phyloP scores from a whole-genome alignment of 202 grass and related monocot species.

The Zizania palustris region DNA sequence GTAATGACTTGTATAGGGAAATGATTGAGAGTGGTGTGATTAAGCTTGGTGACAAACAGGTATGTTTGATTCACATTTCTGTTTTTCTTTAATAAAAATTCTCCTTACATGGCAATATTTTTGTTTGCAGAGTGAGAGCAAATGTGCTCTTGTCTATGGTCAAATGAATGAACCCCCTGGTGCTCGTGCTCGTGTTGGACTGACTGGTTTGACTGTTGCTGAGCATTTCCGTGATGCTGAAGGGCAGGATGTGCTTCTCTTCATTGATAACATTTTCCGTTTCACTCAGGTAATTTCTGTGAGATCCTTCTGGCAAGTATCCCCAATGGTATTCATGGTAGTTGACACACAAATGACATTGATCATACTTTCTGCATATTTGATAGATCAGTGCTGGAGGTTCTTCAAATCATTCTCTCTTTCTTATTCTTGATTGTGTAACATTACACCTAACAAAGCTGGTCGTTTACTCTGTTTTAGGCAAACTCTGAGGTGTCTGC shows the following conservation, averaged over 20 bases:
- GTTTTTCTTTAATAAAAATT: constrained; percentile 14
- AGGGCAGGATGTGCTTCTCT: constrained; percentile 93
- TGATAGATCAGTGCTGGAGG: neutral
- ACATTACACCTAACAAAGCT: neutral
- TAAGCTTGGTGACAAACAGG: constrained; percentile 95
- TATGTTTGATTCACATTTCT: constrained; percentile 36
- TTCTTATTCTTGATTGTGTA: neutral
- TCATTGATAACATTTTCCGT: constrained; percentile 97
- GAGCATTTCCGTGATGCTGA: constrained; percentile 91
- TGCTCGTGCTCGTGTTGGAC: constrained; percentile 94
- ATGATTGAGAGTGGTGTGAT: constrained; percentile 99
- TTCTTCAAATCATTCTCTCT: neutral
- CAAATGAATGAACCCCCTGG: constrained; percentile 97
- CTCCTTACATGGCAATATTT: constrained; percentile 35
- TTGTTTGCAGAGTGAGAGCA: constrained; percentile 74
- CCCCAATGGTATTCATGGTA: constrained; percentile 15
- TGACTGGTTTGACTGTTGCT: constrained; percentile 92
- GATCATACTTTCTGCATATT: neutral
- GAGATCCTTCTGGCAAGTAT: neutral
- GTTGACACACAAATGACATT: constrained; percentile 2
- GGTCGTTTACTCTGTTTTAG: constrained; percentile 40
- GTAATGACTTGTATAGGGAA: constrained; percentile 97
- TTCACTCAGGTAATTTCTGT: constrained; percentile 68
- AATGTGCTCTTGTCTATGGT: constrained; percentile 91
- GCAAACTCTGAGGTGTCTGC: constrained; percentile 98